Base-by-base conservation (phyloP, 495 filamentous ascomycete species). In the Neurospora sp. region DNA sequence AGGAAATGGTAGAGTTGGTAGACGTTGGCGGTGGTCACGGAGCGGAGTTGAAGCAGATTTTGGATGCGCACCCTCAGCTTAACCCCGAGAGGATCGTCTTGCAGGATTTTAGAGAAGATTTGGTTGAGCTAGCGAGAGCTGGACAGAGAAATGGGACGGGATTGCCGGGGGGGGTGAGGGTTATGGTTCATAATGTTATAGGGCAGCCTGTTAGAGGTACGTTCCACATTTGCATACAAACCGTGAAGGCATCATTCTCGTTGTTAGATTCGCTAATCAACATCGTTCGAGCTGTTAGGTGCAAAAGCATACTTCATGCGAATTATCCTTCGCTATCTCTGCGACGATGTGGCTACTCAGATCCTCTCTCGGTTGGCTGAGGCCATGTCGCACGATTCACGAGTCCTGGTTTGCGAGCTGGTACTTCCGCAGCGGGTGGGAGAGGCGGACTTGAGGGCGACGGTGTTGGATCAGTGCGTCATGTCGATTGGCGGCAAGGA, bases 401-500 rank as follows among this genome's bases (percentile, higher is more conserved):
- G 71, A n/a, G 72, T 81, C 7, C 70, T 81, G 0, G 75, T 81
- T 40, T 75, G 74, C 40, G 80, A 82, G 35, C 74, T 78, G 76
- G 78, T 79, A n/a, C 70, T 82, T 40, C 77, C 76, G 4, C 69
- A 73, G 27, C 73, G 70, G 0, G 78, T 74, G 0, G 75, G 72
- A 18, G 79, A 76, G 14, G 22, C 72, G 20, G 74, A 78, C n/a
- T 77, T 76, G n/a, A 42, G 73, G 12, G 74, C 73, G 4, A 75
- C 77, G 1, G 71, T 75, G 40, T 48, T 79, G 59, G 79, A 81
- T 44, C 42, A 79, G 59, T 73, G 72, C 7, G 78, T 81, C 75
- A 76, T 82, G 74, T 74, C 76, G 11, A 79, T 81, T 42, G 78
- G 73, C 20, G 78, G 78, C 1, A 81, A 80, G 73, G 80, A 81